These are phyloP conservation scores for Ceratobasidium sp. DNA, from an alignment of 1,284 basidiomycete genomes.

Conservation along the genomic window DNA sequence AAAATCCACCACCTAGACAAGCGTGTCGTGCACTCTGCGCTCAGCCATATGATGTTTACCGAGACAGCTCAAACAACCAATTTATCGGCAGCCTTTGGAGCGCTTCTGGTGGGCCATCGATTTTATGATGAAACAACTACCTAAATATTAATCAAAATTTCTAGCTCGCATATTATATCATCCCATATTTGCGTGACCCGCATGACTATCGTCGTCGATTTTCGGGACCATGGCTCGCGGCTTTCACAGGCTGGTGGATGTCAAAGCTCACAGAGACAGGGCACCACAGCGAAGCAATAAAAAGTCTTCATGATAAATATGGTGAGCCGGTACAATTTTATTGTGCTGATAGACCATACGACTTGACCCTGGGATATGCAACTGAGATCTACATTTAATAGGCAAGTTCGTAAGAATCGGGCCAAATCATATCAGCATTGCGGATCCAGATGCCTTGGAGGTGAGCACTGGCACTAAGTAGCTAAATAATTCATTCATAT, in stretches of 20 bases:
- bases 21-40: no score
- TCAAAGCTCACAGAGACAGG: slow-evolving; percentile 68
- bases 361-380: slow-evolving; percentile 9
- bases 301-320: slow-evolving; percentile 75
- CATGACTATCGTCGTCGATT: slow-evolving; percentile 61
- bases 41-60: neutral
- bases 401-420: slow-evolving; percentile 82
- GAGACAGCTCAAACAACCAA: neutral
- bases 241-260: slow-evolving; percentile 80
- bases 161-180: slow-evolving; percentile 51
- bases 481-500: neutral
- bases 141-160: neutral
- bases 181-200: slow-evolving; percentile 65
- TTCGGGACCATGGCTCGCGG: slow-evolving; percentile 79
- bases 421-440: slow-evolving; percentile 84
- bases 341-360: slow-evolving; percentile 9
- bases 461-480: slow-evolving; percentile 45
- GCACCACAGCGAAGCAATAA: slow-evolving; percentile 76
- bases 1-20: no score
- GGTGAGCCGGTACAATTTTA: slow-evolving; percentile 56
- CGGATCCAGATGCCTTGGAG: slow-evolving; percentile 79
- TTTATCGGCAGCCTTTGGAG: neutral
- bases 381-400: slow-evolving; percentile 46
- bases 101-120: neutral
- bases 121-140: neutral